Conservation (phyloP, 2,329 filamentous ascomycete genomes). For the Phaeosphaeriaceae sp. region DNA sequence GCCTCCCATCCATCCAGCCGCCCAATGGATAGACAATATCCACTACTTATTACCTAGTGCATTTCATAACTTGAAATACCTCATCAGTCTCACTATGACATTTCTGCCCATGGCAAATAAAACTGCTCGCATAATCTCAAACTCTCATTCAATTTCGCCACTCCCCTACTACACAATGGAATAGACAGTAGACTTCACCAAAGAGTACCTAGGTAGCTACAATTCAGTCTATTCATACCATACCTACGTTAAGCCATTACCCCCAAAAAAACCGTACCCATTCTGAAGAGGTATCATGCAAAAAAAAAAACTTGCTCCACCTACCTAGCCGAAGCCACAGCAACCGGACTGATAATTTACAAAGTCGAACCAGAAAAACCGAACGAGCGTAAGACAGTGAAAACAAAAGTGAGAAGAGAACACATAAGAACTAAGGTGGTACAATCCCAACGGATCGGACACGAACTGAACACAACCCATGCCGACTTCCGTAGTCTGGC, state of each 20-base stretch:
- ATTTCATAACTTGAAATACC: too few relatives aligned
- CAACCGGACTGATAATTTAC: slow-evolving; percentile 12
- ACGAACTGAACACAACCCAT: not conserved
- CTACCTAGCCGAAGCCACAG: slow-evolving; percentile 11
- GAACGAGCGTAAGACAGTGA: slow-evolving; percentile 4
- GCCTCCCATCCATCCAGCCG: too few relatives aligned
- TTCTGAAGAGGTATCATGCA: slow-evolving; percentile 21
- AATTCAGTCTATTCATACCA: slow-evolving; percentile 8
- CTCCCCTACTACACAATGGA: too few relatives aligned
- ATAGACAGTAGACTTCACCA: too few relatives aligned
- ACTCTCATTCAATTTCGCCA: too few relatives aligned
- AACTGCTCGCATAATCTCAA: too few relatives aligned
- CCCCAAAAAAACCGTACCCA: slow-evolving; percentile 8
- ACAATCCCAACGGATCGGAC: slow-evolving; percentile 7
- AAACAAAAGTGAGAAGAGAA: not conserved
- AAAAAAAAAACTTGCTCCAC: slow-evolving; percentile 7
- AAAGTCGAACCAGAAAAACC: not conserved
- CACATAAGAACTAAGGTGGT: not conserved
- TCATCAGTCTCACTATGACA: too few relatives aligned
- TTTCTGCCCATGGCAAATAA: too few relatives aligned
- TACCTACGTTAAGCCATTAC: slow-evolving; percentile 1
- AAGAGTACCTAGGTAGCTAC: too few relatives aligned
- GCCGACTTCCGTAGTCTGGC: slow-evolving; percentile 1
- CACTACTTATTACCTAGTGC: too few relatives aligned
- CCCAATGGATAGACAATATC: too few relatives aligned